Evolutionary conservation across 106 monocot species (phyloP), one percentile per base, ranked within the genome.

Genomic region (Alisma plantagoaquatica): DNA sequence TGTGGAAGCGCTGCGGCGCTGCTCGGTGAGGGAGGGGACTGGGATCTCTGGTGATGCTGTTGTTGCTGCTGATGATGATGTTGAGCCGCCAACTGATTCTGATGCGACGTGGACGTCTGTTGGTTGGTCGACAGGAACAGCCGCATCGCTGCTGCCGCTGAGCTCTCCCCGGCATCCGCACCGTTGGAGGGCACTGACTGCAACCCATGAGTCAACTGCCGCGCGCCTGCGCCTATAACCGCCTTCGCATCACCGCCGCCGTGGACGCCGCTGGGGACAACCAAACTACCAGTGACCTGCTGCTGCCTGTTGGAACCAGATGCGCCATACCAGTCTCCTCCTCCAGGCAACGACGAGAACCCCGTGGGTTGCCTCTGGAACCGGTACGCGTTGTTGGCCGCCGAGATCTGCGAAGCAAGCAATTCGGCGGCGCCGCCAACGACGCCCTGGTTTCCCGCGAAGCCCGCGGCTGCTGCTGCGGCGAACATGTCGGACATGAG

Each of bases 401-500:
- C 29, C 7, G 66, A 28, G 46, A 82, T 74, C 64, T 82, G 76
- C 61, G 55, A 70, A 30, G 83, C 85, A 2, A 91, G 67, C 5
- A 85, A 67, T 21, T 91, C 81, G 16, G 83, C 65, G 4, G 80
- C n/a, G n/a, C n/a, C n/a, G n/a, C n/a, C n/a, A n/a, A n/a, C n/a
- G n/a, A n/a, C n/a, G n/a, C n/a, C n/a, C n/a, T n/a, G n/a, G n/a
- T n/a, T n/a, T n/a, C n/a, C n/a, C n/a, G n/a, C n/a, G n/a, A n/a
- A n/a, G n/a, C n/a, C 75, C 8, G 62, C 54, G 0, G 70, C 60
- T 1, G 50, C 61, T 24, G 57, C 18, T 24, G 23, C 49, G 4
- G 74, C 75, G 84, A 91, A 84, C 90, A 91, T 80, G 49, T 91
- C 90, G 11, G 84, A 74, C n/a, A 84, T 43, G 77, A 81, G 75